Evolutionary conservation across 2,329 filamentous ascomycete genomes (phyloP), one percentile per base, ranked within the genome.

Genomic region (Macrophomina phaseolina): DNA sequence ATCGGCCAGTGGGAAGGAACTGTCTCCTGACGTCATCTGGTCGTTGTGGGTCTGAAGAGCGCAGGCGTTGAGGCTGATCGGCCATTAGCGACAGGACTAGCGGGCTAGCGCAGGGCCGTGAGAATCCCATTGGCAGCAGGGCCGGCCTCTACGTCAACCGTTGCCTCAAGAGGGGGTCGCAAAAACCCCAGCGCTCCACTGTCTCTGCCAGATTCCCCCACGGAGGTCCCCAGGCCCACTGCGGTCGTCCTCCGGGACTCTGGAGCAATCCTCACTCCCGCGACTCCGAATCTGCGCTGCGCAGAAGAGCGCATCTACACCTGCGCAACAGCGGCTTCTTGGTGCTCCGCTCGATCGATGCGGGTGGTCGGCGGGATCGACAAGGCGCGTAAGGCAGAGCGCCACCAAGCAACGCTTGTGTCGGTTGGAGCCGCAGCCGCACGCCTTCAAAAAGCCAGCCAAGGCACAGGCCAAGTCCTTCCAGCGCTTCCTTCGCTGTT

Each of bases 161-260:
- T 38, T 64, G 34, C 28, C 12, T 32, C 38, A n/a, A 64, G 61
- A 64, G 18, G 23, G 23, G 2, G 49, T 42, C 38, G 46, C 61
- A 52, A 18, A 23, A 18, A 30, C 48, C 48, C 48, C 61, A 18
- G 61, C 34, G 30, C 48, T 64, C 61, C 61, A 64, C 61, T 30
- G 40, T 23, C 23, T 2, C 38, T 62, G 45, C 61, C n/a, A 64
- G 11, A 52, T 48, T 64, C 49, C 61, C 61, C 61, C 61, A 53
- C 36, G 61, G 61, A 53, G 61, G 49, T 53, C 61, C 48, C 61
- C 61, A 64, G 61, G 48, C 48, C 61, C 58, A 62, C 58, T 30
- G 30, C 36, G 61, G 61, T 14, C 48, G 18, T 53, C 53, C 61
- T 53, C 34, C 61, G 61, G 61, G n/a, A 36, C 32, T 36, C 56